Conservation (phyloP, 768 basidiomycete genomes). For the Tylopilus rubrobrunneus region DNA sequence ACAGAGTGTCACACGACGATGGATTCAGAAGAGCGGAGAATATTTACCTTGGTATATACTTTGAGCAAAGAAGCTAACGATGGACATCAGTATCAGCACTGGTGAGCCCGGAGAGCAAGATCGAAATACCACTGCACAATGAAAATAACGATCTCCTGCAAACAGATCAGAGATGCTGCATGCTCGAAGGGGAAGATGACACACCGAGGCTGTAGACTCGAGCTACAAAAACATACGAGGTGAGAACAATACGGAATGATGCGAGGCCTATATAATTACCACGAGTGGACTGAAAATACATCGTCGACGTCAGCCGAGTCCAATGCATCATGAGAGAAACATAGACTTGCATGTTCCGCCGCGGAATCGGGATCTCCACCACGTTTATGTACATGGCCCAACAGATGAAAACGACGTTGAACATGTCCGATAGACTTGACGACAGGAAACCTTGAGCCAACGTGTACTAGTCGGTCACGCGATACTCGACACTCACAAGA, state of each 20-base stretch:
- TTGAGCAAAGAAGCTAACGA: slow-evolving; percentile 9
- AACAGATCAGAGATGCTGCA: neutral
- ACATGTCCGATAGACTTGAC: too few relatives aligned
- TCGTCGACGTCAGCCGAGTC: too few relatives aligned
- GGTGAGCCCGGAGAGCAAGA: neutral
- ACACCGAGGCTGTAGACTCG: slow-evolving; percentile 14
- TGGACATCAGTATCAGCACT: neutral
- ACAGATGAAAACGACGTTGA: too few relatives aligned
- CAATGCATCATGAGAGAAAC: too few relatives aligned
- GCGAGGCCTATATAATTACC: too few relatives aligned
- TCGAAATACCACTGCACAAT: slow-evolving; percentile 11
- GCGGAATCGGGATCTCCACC: too few relatives aligned
- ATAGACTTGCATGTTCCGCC: too few relatives aligned
- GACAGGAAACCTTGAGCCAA: too few relatives aligned
- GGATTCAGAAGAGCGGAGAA: neutral
- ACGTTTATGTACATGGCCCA: too few relatives aligned
- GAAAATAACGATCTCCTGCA: slow-evolving; percentile 7
- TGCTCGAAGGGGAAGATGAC: neutral
- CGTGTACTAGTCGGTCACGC: too few relatives aligned
- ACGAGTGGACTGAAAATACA: too few relatives aligned
- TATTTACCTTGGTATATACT: slow-evolving; percentile 9
- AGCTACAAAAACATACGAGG: neutral
- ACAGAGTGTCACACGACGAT: neutral
- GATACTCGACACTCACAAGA: too few relatives aligned
- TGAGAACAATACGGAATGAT: neutral